Evolutionary conservation across 2,329 filamentous ascomycete genomes (phyloP), one percentile per base, ranked within the genome.

Genomic region (Paracoccidioides lutzii): DNA sequence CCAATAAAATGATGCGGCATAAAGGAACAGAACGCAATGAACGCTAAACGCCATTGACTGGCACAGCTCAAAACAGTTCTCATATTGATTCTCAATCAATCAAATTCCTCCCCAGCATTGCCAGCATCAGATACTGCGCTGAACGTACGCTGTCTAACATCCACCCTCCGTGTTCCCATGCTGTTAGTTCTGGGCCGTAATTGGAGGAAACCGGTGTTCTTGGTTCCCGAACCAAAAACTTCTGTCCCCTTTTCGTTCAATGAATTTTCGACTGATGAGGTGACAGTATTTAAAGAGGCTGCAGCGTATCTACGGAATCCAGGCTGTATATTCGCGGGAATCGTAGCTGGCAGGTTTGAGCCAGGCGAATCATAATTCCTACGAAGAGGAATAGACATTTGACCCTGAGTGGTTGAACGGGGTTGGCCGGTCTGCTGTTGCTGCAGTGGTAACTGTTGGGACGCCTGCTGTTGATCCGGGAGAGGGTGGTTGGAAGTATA

Each of bases 321-420:
- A 1, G 71, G 70, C 57, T 73, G 71, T 43, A 73, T 71, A 55
- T 70, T 72, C 22, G 68, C 61, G 53, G 68, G 65, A 5, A 68
- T 61, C n/a, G 68, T 65, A 15, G 69, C 63, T 3, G 69, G 69
- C 4, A 70, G 65, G 57, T 67, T 69, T 4, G 63, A 61, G 5
- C 64, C 60, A 6, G 68, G 65, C 2, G 69, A 64, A 52, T 67
- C 63, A 53, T 68, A 66, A 62, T 64, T 70, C 57, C 70, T 66
- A 38, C 71, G 71, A 42, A 71, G 66, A 8, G 70, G 68, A 43
- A 73, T 68, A 4, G 59, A 62, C 5, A 68, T 67, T 42, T 69
- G 67, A 28, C 65, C 62, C 32, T 64, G 12, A 67, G 66, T 12
- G 66, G n/a, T 51, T 35, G 44, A 48, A 32, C 67, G 46, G 64